Evolutionary conservation across 2,329 filamentous ascomycete species (phyloP), one percentile per base, ranked within the genome.

Genomic region (Pseudogymnoascus sp.): DNA sequence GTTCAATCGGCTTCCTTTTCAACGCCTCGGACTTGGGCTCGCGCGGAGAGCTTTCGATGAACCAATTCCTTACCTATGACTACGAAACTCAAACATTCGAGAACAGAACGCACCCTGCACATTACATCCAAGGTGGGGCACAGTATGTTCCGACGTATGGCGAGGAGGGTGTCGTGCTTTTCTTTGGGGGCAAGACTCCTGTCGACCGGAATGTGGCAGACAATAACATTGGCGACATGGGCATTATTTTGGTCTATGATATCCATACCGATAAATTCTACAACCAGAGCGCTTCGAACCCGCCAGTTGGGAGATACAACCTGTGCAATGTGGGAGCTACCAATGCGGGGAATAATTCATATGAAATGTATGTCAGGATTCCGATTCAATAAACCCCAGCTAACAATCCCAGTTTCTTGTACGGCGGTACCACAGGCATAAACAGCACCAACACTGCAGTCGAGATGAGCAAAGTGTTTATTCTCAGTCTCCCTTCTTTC

Each of bases 401-500:
- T 65, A 63, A 57, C 23, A 23, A 12, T 21, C 8, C n/a, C 23
- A 64, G 63, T 14, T 64, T 64, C 31, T 54, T 64, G 3, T 64
- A 62, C n/a, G 63, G 63, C 34, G 63, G 63, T 5, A 62, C 60
- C 18, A 29, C 26, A 18, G 40, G 26, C 37, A 26, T 4, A 11
- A 31, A n/a, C 16, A 10, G 5, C 36, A 39, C 60, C 26, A 60
- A 36, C 29, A 64, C 21, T 23, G 39, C 31, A 12, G 37, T n/a
- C 29, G 60, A 61, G 16, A 63, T 66, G 10, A 23, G 26, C 23
- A 63, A 31, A n/a, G 64, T 69, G 12, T 68, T 67, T 26, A 66
- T 69, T 26, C 61, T 69, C 10, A 68, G 66, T 10, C 47, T 69
- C 5, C 67, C 67, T 10, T 66, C 65, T 14, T 68, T 68, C 34